Conservation (phyloP, 1,139 yeast genomes). For the Magnusiomyces paraingens region DNA sequence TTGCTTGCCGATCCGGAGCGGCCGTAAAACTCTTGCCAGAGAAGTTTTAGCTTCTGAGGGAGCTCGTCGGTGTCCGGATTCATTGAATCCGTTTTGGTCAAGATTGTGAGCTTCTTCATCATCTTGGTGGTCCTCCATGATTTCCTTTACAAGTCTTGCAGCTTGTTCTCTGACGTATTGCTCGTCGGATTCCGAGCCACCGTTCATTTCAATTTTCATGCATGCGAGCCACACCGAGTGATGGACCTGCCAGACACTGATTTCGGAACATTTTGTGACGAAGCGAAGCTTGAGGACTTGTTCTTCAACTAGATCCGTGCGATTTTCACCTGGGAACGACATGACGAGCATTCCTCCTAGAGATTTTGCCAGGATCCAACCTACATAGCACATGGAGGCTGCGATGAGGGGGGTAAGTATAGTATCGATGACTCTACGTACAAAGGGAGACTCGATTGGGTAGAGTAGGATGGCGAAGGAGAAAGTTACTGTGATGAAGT, state of each 20-base stretch:
- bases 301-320: conserved; percentile 26
- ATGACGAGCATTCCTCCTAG: conserved; percentile 40
- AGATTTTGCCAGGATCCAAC: conserved; percentile 38
- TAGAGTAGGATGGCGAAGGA: conserved; percentile 35
- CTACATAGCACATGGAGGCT: conserved; percentile 36
- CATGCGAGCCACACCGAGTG: conserved; percentile 38
- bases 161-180: background rate
- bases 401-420: conserved; percentile 37
- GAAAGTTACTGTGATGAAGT: conserved; percentile 53
- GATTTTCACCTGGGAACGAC: conserved; percentile 38
- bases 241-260: conserved; percentile 40
- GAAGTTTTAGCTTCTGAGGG: background rate
- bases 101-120: background rate
- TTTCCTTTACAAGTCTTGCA: background rate
- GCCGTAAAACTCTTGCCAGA: conserved; percentile 10
- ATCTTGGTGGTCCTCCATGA: background rate
- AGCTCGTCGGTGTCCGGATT: background rate
- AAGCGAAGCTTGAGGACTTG: conserved; percentile 25
- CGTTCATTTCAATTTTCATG: conserved; percentile 32
- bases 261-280: conserved; percentile 31
- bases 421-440: conserved; percentile 24
- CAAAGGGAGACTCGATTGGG: conserved; percentile 26
- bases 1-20: background rate
- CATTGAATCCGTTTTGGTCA: background rate
- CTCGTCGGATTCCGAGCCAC: conserved; percentile 19